Evolutionary conservation across 129 eudicot genomes (phyloP).

Genomic region (Lactuca sativa): DNA sequence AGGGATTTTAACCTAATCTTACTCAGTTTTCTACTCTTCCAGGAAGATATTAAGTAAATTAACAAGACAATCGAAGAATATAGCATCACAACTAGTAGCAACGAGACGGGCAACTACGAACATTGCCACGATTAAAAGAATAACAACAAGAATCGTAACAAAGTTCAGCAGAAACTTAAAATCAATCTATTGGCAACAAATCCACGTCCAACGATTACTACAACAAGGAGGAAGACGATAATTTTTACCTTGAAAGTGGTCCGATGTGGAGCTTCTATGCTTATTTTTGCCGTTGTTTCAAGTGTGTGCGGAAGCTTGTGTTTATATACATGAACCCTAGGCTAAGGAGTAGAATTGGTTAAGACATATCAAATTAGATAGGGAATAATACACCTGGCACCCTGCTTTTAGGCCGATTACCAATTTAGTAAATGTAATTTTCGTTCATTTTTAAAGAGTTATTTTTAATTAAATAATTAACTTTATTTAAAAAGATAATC

Average conservation of each 20-base stretch:
- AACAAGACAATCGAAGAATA: background rate
- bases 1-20: background rate
- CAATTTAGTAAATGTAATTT: no score
- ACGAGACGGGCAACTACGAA: background rate
- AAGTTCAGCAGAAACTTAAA: background rate
- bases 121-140: background rate
- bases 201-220: background rate
- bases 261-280: background rate
- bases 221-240: background rate
- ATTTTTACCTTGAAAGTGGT: conserved; percentile 7
- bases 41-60: background rate
- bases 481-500: no score
- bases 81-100: conserved; percentile 9
- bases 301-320: conserved; percentile 12
- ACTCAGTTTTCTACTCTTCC: background rate
- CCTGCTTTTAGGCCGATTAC: background rate
- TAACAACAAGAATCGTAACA: conserved; percentile 1
- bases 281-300: background rate
- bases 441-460: no score
- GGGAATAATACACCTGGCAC: background rate
- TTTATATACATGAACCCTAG: conserved; percentile 24
- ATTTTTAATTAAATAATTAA: no score
- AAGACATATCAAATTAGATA: background rate
- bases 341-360: background rate
- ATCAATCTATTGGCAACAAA: background rate